Conservation (phyloP, 768 basidiomycete genomes). For the Leucocoprinus birnbaumii region DNA sequence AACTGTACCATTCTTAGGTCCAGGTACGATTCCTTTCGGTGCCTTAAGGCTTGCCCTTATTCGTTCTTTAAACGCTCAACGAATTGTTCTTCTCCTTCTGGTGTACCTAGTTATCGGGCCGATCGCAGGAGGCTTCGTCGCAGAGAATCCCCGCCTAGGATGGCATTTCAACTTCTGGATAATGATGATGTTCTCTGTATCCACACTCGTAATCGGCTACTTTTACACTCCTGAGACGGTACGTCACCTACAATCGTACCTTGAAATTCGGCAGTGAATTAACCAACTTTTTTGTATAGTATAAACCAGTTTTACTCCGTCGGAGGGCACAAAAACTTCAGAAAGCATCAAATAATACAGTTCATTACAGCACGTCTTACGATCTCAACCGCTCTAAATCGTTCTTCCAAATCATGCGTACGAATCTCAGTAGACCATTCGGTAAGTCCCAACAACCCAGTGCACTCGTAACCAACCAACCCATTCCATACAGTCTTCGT, state of each 20-base stretch:
- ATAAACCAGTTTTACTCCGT: conserved; percentile 59
- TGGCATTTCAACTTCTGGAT: conserved; percentile 71
- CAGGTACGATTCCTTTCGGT: conserved; percentile 29
- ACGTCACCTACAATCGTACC: conserved; percentile 13
- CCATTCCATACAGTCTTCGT: conserved; percentile 51
- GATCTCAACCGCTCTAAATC: conserved; percentile 43
- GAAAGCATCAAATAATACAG: conserved; percentile 33
- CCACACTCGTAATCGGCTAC: conserved; percentile 43
- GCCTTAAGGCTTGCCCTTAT: neutral
- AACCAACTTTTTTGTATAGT: conserved; percentile 27
- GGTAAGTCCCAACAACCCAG: conserved; percentile 26
- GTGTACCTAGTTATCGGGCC: conserved; percentile 52
- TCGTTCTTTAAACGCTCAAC: neutral
- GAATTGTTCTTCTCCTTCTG: too few species aligned
- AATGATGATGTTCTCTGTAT: conserved; percentile 49
- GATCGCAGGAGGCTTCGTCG: conserved; percentile 65
- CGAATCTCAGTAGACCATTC: conserved; percentile 56
- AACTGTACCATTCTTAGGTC: conserved; percentile 55
- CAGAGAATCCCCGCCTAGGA: conserved; percentile 40
- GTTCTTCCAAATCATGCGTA: conserved; percentile 37
- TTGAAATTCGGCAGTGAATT: neutral
- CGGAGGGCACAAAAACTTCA: conserved; percentile 43
- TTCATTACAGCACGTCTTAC: conserved; percentile 47
- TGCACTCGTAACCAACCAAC: neutral
- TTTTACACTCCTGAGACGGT: conserved; percentile 59